These are phyloP conservation scores for Datisca glomerata DNA, from an alignment of 306 rosid genomes.

Conservation along the genomic window DNA sequence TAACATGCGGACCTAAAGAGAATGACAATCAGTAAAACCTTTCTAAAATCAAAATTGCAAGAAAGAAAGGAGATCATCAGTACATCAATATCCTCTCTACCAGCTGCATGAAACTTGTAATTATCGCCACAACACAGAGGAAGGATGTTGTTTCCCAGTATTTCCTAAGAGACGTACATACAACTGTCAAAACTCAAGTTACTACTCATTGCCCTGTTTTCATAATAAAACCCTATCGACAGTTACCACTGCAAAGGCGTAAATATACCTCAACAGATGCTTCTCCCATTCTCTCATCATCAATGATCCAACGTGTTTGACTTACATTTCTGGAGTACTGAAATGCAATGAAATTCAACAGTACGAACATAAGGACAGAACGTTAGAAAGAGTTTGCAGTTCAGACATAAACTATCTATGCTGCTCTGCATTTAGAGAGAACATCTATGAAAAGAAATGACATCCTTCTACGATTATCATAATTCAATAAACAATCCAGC, in stretches of 20 bases:
- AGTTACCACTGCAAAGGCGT: slow-evolving; percentile 7
- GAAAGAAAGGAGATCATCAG: slow-evolving; percentile 9
- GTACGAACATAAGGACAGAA: too few relatives aligned
- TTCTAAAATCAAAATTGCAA: background rate
- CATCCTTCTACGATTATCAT: too few relatives aligned
- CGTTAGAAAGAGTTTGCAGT: too few relatives aligned
- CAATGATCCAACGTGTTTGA: slow-evolving; percentile 91
- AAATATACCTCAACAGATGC: slow-evolving; percentile 80
- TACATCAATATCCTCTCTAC: slow-evolving; percentile 97
- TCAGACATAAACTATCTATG: too few relatives aligned
- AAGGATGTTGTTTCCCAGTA: slow-evolving; percentile 55
- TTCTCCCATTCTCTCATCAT: slow-evolving; percentile 95
- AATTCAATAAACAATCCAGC: too few relatives aligned
- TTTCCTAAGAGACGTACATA: slow-evolving; percentile 48
- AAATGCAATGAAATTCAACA: too few relatives aligned
- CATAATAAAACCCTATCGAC: slow-evolving; percentile 6
- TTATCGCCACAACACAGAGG: slow-evolving; percentile 65
- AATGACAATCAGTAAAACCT: background rate
- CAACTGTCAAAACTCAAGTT: too few relatives aligned
- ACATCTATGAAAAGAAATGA: too few relatives aligned
- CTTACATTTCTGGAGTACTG: slow-evolving; percentile 95
- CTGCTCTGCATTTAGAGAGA: too few relatives aligned
- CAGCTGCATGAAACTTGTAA: slow-evolving; percentile 93
- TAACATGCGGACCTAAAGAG: slow-evolving; percentile 77
- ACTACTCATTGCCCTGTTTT: too few relatives aligned